A percentile compares a stretch with the other conserved stretches of the same genome.
phyloP scores from a whole-genome alignment of 1,139 yeast species.

The Candida tropicalis region DNA sequence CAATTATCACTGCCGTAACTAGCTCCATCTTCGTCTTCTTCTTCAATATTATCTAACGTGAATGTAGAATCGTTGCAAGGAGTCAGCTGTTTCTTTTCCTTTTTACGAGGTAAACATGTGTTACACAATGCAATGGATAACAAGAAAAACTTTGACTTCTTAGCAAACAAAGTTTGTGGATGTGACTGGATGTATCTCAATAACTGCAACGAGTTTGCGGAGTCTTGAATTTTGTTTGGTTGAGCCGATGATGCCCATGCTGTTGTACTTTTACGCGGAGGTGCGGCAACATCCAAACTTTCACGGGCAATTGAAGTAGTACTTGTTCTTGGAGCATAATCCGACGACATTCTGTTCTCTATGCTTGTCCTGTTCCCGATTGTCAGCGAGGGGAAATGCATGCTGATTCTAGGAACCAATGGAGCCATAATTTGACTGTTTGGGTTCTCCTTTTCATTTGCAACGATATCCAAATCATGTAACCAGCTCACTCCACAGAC shows the following conservation, averaged over 20 bases:
- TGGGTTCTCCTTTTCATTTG: conserved; percentile 25
- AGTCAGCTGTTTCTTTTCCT: conserved; percentile 6
- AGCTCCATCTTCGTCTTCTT: conserved; percentile 9
- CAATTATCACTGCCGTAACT: conserved; percentile 11
- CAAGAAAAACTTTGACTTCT: conserved; percentile 75
- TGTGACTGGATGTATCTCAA: conserved; percentile 68
- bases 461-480: conserved; percentile 66
- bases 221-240: conserved; percentile 34
- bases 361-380: not conserved
- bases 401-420: conserved; percentile 15
- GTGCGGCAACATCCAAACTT: conserved; percentile 23
- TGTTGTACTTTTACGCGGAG: conserved; percentile 24
- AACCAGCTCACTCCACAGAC: conserved; percentile 90
- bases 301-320: conserved; percentile 37
- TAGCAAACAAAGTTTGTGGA: conserved; percentile 72
- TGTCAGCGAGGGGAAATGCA: conserved; percentile 25
- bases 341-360: conserved; percentile 1
- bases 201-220: conserved; percentile 51
- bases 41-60: conserved; percentile 18
- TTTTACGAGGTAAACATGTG: conserved; percentile 72
- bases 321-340: conserved; percentile 23
- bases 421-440: conserved; percentile 13
- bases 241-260: conserved; percentile 43
- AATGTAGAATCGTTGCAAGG: conserved; percentile 13
- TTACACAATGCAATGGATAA: conserved; percentile 86